Base-by-base conservation (phyloP, 768 basidiomycete genomes). In the Suillus spraguei region DNA sequence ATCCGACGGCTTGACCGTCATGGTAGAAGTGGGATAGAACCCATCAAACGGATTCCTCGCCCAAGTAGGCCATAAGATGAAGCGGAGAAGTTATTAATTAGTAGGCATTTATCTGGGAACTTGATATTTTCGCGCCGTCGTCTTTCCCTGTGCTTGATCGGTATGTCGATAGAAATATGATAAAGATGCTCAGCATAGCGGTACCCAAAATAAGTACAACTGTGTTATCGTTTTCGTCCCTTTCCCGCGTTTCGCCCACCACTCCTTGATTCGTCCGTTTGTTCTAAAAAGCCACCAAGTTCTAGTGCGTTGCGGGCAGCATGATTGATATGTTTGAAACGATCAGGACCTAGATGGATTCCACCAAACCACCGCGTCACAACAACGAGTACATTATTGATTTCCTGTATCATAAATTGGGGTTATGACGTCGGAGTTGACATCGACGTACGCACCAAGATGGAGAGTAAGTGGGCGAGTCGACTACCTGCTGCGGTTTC, bases 341-440 rank as follows among this genome's bases (percentile, higher is more conserved):
- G 80, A 72, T 96, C 95, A 1, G 95, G 88, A 4, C 94, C 96
- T 1, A 99, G 82, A 65, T 93, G 91, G 14, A 91, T 89, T 0
- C 97, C 97, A 16, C 97, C 97, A 71, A 92, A 98, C 77, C 94
- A 97, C 44, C 97, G 87, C 4, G 95, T 94, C 14, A 99, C 97
- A 22, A 98, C 79, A 17, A 99, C 91, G 1, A 99, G 81, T 14
- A 97, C 92, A 68, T 96, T 84, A 63, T 88, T 85, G 24, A 91
- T 81, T 64, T 94, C 92, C 92, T 93, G 67, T 16, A 61, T 61
- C 36, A 38, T 36, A 24, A 62, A 42, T 59, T 3, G n/a, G 20
- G 9, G 6, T 41, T 60, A 32, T 62, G 24, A 46, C 22, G 32
- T 11, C 14, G 8, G 42, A 59, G 49, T 59, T 24, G 13, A 54